A percentile compares a stretch with the other conserved stretches of the same genome.
Evolutionary conservation across 768 basidiomycete genomes (phyloP).

Genomic region (Tephrocybe sp.): DNA sequence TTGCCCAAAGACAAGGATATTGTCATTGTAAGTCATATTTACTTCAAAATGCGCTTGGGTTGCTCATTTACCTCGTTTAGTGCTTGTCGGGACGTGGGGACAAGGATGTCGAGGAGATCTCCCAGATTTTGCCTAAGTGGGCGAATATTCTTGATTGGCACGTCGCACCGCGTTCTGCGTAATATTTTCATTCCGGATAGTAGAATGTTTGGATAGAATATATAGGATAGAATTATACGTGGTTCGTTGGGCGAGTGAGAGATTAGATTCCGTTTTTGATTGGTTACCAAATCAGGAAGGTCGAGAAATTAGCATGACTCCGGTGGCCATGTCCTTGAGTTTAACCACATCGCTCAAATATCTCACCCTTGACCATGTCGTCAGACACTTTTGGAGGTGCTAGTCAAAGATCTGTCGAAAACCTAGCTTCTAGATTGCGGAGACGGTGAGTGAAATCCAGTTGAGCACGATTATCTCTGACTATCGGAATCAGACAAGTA

Average conservation of each 20-base stretch:
- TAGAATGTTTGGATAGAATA: too few species aligned
- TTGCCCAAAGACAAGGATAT: constrained; percentile 82
- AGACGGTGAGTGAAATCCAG: constrained; percentile 54
- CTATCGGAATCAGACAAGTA: constrained; percentile 62
- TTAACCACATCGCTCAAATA: background rate
- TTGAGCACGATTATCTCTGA: background rate
- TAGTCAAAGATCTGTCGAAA: constrained; percentile 62
- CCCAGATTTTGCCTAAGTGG: constrained; percentile 93
- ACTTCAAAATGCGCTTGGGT: background rate
- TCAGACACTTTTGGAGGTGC: constrained; percentile 33
- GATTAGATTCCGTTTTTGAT: background rate
- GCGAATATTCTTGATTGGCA: constrained; percentile 94
- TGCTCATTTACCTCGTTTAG: constrained; percentile 33
- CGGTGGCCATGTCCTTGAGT: too few species aligned
- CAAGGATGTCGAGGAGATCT: constrained; percentile 97
- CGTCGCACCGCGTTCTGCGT: constrained; percentile 42
- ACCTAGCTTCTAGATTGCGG: constrained; percentile 64
- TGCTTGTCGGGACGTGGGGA: constrained; percentile 95
- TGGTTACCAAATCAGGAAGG: constrained; percentile 14
- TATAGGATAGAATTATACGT: too few species aligned
- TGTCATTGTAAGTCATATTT: constrained; percentile 69
- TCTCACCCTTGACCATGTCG: constrained; percentile 33
- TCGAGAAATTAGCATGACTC: constrained; percentile 15
- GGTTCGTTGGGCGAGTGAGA: too few species aligned
- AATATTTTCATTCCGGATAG: constrained; percentile 2